A percentile compares a stretch with the other conserved stretches of the same genome.
These are phyloP conservation scores for Brassica balearica DNA, from an alignment of 441 rosid species.

Conservation along the genomic window DNA sequence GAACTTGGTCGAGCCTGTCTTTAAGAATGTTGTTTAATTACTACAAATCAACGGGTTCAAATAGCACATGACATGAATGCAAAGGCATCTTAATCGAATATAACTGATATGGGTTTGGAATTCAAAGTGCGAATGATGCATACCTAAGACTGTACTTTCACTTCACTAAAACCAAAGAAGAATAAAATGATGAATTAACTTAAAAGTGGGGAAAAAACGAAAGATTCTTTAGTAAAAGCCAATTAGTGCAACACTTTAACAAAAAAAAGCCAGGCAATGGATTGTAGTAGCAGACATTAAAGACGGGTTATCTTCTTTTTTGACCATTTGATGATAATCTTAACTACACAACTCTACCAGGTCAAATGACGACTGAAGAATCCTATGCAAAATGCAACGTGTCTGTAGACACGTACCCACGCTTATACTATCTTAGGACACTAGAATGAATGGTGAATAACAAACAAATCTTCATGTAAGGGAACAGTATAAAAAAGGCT, in stretches of 20 bases:
- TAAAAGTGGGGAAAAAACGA: slow-evolving; percentile 63
- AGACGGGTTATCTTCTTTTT: slow-evolving; percentile 61
- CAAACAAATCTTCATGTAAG: not conserved
- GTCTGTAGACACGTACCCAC: slow-evolving; percentile 14
- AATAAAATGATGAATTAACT: slow-evolving; percentile 56
- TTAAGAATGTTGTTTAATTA: not conserved
- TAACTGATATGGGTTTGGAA: slow-evolving; percentile 23
- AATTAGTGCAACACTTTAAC: slow-evolving; percentile 42
- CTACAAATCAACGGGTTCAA: slow-evolving; percentile 1
- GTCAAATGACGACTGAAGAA: slow-evolving; percentile 25
- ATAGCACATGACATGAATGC: slow-evolving; percentile 7
- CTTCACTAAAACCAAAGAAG: slow-evolving; percentile 72
- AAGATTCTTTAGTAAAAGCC: slow-evolving; percentile 67
- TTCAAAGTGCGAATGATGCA: slow-evolving; percentile 37
- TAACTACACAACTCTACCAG: slow-evolving; percentile 34
- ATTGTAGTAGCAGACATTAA: slow-evolving; percentile 82
- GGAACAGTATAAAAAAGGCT: not conserved
- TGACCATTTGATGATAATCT: slow-evolving; percentile 53
- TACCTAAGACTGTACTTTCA: slow-evolving; percentile 52
- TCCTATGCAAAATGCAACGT: slow-evolving; percentile 34
- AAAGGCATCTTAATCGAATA: slow-evolving; percentile 16
- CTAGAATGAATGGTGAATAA: not conserved
- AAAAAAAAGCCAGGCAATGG: slow-evolving; percentile 71
- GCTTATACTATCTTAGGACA: not conserved
- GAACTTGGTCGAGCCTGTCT: not conserved